Evolutionary conservation across 2,329 filamentous ascomycete species (phyloP).

Genomic region (Sporothrix euskadiensis): DNA sequence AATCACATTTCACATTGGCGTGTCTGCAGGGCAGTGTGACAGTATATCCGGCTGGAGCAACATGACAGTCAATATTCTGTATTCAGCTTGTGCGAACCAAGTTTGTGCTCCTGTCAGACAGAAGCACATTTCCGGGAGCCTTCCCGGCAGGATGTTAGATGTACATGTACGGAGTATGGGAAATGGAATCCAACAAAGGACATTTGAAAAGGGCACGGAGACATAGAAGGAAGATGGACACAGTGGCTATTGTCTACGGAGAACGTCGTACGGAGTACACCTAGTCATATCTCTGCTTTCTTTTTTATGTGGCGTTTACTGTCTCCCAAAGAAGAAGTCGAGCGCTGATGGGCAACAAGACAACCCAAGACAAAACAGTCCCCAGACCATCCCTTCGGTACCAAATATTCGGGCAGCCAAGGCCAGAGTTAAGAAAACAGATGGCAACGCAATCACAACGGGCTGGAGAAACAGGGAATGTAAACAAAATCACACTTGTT

Average conservation of each 20-base stretch:
- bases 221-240: too few relatives aligned
- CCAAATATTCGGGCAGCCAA: not conserved
- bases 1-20: not conserved
- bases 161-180: not conserved
- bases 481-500: too few relatives aligned
- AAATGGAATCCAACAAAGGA: not conserved
- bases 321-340: not conserved
- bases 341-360: not conserved
- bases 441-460: not conserved
- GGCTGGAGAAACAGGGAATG: not conserved
- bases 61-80: not conserved
- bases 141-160: not conserved
- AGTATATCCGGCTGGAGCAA: not conserved
- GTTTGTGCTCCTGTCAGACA: not conserved
- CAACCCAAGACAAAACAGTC: not conserved
- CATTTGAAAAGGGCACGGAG: too few relatives aligned
- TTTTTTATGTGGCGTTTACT: not conserved
- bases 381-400: not conserved
- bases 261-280: too few relatives aligned
- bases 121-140: not conserved
- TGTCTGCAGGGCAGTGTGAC: not conserved
- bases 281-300: not conserved
- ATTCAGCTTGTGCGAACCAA: not conserved
- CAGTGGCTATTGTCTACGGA: too few relatives aligned
- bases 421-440: not conserved